A percentile compares a stretch with the other conserved stretches of the same genome.
Conservation (phyloP, 805 yeast genomes). For the Metschnikowia hibisci region DNA sequence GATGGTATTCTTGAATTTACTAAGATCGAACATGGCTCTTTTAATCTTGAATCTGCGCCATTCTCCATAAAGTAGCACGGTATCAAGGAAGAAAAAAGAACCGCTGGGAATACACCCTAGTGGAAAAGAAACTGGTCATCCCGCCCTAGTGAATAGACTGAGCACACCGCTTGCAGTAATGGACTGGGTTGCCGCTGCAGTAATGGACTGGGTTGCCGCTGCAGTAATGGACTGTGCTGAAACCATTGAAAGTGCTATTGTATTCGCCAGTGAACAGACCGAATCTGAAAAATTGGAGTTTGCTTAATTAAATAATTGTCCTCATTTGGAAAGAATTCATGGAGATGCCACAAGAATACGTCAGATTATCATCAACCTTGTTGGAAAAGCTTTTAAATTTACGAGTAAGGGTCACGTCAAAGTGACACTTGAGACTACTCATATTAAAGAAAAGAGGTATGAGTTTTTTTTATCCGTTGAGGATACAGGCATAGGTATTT, state of each 20-base stretch:
- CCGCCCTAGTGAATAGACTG: too few species aligned
- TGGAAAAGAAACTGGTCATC: too few species aligned
- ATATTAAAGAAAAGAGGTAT: conserved; percentile 27
- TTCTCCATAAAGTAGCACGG: conserved; percentile 44
- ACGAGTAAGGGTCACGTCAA: conserved; percentile 42
- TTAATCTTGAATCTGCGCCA: conserved; percentile 40
- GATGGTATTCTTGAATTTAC: conserved; percentile 54
- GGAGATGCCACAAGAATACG: conserved; percentile 51
- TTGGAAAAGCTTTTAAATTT: conserved; percentile 54
- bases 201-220: too few species aligned
- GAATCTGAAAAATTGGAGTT: conserved; percentile 42
- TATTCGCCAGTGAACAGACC: conserved; percentile 47
- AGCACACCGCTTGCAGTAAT: too few species aligned
- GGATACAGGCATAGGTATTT: conserved; percentile 56
- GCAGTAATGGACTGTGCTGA: too few species aligned
- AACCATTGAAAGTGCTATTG: conserved; percentile 46
- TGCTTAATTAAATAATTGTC: conserved; percentile 41
- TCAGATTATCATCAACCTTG: conserved; percentile 48
- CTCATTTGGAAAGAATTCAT: conserved; percentile 32
- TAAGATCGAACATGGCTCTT: conserved; percentile 53
- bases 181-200: too few species aligned
- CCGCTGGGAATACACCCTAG: too few species aligned
- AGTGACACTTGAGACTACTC: conserved; percentile 31
- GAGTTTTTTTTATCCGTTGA: conserved; percentile 39
- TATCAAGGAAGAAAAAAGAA: too few species aligned